Evolutionary conservation across 1,139 yeast genomes (phyloP).

Genomic region (Saccharomyces hybrid): DNA sequence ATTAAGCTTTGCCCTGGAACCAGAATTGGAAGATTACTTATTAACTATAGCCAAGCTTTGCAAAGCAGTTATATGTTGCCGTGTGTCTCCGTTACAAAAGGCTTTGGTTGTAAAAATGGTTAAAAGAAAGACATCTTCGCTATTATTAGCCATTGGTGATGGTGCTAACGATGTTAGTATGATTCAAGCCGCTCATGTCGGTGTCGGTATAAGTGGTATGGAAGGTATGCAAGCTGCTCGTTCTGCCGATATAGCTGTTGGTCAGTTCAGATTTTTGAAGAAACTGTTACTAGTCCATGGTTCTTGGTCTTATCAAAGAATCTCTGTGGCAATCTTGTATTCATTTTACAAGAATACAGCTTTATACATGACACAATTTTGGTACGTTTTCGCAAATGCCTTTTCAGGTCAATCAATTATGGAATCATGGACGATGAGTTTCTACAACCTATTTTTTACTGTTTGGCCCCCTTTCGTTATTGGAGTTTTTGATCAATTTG

Average conservation of each 20-base stretch:
- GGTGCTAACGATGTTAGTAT: constrained; percentile 98
- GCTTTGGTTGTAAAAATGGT: constrained; percentile 94
- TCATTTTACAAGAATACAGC: constrained; percentile 95
- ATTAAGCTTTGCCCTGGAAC: constrained; percentile 73
- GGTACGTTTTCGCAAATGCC: constrained; percentile 91
- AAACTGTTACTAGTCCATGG: constrained; percentile 90
- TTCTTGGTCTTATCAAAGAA: constrained; percentile 94
- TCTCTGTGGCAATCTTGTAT: constrained; percentile 84
- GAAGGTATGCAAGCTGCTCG: constrained; percentile 99
- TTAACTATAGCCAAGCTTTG: constrained; percentile 78
- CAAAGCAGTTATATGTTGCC: constrained; percentile 93
- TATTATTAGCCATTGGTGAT: constrained; percentile 91
- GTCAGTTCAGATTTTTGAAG: constrained; percentile 82
- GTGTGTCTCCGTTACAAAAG: constrained; percentile 96
- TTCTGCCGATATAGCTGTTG: constrained; percentile 95
- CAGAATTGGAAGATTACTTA: constrained; percentile 70
- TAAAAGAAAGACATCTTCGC: constrained; percentile 66
- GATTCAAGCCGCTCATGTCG: constrained; percentile 99
- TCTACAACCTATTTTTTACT: constrained; percentile 92
- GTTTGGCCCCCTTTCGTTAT: constrained; percentile 93
- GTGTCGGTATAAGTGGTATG: constrained; percentile 97
- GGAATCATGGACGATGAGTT: constrained; percentile 97
- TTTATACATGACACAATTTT: constrained; percentile 93
- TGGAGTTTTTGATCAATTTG: constrained; percentile 96
- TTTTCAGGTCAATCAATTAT: constrained; percentile 93